Conservation (phyloP, 163 green algal genomes). For the Prototheca wickerhamii region DNA sequence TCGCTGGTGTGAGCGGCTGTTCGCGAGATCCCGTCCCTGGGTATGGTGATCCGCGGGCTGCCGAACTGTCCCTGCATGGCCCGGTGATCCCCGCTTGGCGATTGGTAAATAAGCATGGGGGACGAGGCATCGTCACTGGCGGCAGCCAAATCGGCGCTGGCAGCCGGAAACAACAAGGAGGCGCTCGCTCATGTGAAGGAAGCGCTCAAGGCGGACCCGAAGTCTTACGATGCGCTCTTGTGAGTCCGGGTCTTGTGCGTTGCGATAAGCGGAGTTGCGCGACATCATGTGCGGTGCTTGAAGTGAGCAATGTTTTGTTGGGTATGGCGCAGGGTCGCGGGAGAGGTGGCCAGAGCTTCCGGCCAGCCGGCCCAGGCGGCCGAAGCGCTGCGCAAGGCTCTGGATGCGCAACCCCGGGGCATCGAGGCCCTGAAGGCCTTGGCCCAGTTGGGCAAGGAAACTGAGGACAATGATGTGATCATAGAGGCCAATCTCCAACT, state of each 20-base stretch:
- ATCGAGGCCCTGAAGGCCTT: background rate
- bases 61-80: too few species aligned
- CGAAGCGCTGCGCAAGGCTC: too few species aligned
- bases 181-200: conserved; percentile 48
- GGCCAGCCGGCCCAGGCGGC: too few species aligned
- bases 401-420: background rate
- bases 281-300: background rate
- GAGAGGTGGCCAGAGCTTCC: too few species aligned
- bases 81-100: too few species aligned
- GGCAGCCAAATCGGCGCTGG: conserved; percentile 13
- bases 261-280: background rate
- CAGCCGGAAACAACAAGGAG: conserved; percentile 26
- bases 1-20: too few species aligned
- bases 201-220: conserved; percentile 39
- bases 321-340: too few species aligned
- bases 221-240: conserved; percentile 51
- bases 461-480: background rate
- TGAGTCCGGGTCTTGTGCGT: conserved; percentile 29
- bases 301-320: background rate
- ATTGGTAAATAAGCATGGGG: background rate
- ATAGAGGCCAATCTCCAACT: background rate
- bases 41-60: too few species aligned
- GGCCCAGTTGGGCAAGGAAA: background rate
- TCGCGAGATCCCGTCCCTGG: too few species aligned
- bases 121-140: conserved; percentile 1